Evolutionary conservation across 228 moss, liverwort and hornwort genomes (phyloP).

Genomic region (Sphagnum magellanicum): DNA sequence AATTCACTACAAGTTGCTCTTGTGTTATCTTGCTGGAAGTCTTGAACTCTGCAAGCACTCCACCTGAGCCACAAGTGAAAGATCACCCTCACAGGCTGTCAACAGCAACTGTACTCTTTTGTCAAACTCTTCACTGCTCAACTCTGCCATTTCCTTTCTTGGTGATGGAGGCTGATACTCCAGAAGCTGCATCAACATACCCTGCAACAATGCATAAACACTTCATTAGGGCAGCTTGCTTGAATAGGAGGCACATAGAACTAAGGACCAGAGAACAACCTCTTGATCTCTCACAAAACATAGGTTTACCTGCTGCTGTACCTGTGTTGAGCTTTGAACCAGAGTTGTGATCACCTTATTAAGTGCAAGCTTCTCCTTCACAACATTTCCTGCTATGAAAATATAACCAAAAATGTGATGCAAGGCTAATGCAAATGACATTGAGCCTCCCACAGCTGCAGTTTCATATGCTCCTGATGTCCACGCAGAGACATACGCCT

Average conservation of each 20-base stretch:
- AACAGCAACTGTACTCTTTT: conserved; percentile 21
- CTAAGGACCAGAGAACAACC: no score
- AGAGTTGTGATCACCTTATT: conserved; percentile 38
- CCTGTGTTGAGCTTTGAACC: conserved; percentile 55
- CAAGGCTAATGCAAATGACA: conserved; percentile 53
- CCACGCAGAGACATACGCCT: conserved; percentile 62
- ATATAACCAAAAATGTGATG: conserved; percentile 75
- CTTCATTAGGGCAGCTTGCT: no score
- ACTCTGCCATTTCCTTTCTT: conserved; percentile 7
- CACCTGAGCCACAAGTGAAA: conserved; percentile 25
- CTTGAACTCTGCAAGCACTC: conserved; percentile 13
- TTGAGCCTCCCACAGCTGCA: conserved; percentile 41
- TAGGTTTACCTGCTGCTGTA: conserved; percentile 55
- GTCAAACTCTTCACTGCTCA: conserved; percentile 22
- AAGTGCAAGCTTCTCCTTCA: conserved; percentile 23
- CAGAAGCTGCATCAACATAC: conserved; percentile 26
- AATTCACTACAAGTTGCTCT: no score
- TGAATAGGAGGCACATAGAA: no score
- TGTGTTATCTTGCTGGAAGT: no score
- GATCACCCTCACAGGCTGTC: conserved; percentile 42
- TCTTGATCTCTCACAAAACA: no score
- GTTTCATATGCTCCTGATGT: conserved; percentile 62
- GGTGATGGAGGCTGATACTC: conserved; percentile 24
- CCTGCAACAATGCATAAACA: conserved; percentile 22
- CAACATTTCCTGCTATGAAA: conserved; percentile 28